phyloP scores from a whole-genome alignment of 2,329 filamentous ascomycete species.

The Fusarium nodosum region DNA sequence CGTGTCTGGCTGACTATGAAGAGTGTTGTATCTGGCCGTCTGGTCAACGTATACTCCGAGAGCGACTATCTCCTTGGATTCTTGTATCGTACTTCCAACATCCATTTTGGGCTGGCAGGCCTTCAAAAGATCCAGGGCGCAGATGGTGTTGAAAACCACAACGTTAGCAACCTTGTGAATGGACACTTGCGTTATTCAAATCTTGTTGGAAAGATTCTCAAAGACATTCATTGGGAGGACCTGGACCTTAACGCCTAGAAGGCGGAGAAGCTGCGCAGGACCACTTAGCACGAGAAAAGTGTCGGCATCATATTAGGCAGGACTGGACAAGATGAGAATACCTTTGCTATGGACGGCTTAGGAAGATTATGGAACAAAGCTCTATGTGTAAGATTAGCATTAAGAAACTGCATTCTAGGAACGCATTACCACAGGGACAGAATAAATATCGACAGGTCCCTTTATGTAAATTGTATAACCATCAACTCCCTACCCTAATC shows the following conservation, averaged over 20 bases:
- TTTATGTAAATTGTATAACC: conserved; percentile 24
- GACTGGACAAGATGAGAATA: conserved; percentile 21
- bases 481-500: conserved; percentile 8
- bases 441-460: conserved; percentile 32
- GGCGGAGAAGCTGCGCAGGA: conserved; percentile 42
- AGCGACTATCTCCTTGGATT: conserved; percentile 92
- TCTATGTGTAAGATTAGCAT: conserved; percentile 43
- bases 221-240: conserved; percentile 77
- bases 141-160: conserved; percentile 74
- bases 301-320: conserved; percentile 32
- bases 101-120: conserved; percentile 87
- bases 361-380: conserved; percentile 15
- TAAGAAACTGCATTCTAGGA: conserved; percentile 32
- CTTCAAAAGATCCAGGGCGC: conserved; percentile 80
- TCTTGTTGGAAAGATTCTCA: conserved; percentile 75
- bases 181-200: conserved; percentile 80
- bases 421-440: conserved; percentile 22
- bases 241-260: conserved; percentile 59
- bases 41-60: conserved; percentile 92
- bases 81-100: conserved; percentile 84
- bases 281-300: conserved; percentile 40
- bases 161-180: conserved; percentile 74
- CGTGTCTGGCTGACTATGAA: conserved; percentile 83
- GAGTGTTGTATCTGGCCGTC: conserved; percentile 81
- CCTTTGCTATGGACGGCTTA: conserved; percentile 19